Base-by-base conservation (phyloP, 129 eudicot genomes). In the Glebionis coronaria region DNA sequence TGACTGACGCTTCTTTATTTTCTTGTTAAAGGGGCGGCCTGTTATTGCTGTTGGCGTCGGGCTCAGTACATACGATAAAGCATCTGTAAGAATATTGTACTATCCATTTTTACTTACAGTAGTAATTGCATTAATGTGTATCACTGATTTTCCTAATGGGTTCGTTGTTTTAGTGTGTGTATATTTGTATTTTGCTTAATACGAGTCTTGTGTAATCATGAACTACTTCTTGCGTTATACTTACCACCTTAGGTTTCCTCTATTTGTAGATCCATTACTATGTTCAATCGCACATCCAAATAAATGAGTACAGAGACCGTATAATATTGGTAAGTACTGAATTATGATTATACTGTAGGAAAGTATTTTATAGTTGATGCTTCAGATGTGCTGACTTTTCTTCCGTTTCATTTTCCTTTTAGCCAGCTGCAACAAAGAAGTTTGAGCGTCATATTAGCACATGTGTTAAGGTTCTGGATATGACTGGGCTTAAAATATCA, bases 211-310 rank as follows among this genome's bases (percentile, higher is more conserved):
- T 2, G 42, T 35, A 35, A 35, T 35, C 8, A 35, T 35, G 42
- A 7, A 35, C 9, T 35, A 40, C 42, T 49, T 67, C 18, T 23
- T 14, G 61, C 47, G 18, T 31, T 21, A 59, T 46, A 56, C 25
- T 49, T 55, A 56, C 44, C 63, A 58, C 44, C 67, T 3, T 18
- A 40, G 0, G 45, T 16, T 4, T 51, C 52, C 78, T 61, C 40
- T 38, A 20, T 82, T 64, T 44, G 42, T 78, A 94, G 99, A 76
- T 86, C 75, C 86, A 94, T 78, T 87, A 81, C 87, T 94, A 94
- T 76, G 82, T 94, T 66, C 99, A 94, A 76, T 94, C 99, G 27
- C 99, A 94, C 75, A 90, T 94, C 79, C 99, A 94, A 73, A 82
- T 94, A 78, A 94, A 94, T 69, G 97, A 94, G 66, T 94, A 87